Conservation (phyloP, 1,139 yeast genomes). For the Candida pseudoviswanathii region DNA sequence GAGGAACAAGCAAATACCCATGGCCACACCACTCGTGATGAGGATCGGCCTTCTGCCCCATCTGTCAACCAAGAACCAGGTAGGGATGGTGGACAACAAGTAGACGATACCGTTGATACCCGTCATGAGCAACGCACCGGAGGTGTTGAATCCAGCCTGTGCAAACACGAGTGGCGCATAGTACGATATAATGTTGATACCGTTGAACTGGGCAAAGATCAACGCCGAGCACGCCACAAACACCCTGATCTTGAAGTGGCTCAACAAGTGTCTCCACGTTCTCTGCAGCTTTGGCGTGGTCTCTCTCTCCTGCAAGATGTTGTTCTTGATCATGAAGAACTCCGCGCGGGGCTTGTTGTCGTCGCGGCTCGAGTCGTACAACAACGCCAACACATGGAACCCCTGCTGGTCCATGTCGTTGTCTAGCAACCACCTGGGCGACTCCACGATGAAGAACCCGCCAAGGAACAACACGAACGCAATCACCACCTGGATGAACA, state of each 20-base stretch:
- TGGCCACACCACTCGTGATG: conserved; percentile 49
- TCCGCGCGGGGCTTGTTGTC: conserved; percentile 54
- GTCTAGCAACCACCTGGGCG: conserved; percentile 57
- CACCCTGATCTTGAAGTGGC: conserved; percentile 39
- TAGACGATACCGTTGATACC: conserved; percentile 55
- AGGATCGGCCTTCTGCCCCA: conserved; percentile 55
- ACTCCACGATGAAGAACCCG: conserved; percentile 56
- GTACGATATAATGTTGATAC: conserved; percentile 56
- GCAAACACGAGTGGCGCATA: conserved; percentile 59
- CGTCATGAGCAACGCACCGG: conserved; percentile 54
- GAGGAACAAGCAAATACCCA: conserved; percentile 46
- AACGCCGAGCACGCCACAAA: conserved; percentile 53
- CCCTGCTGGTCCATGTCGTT: conserved; percentile 54
- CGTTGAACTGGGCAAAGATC: conserved; percentile 58
- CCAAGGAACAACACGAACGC: conserved; percentile 50
- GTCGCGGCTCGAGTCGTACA: conserved; percentile 59
- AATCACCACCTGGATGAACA: conserved; percentile 49
- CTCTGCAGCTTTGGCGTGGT: conserved; percentile 44
- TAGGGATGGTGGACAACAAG: conserved; percentile 49
- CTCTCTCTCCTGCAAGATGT: conserved; percentile 57
- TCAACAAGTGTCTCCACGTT: conserved; percentile 48
- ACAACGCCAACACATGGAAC: conserved; percentile 75
- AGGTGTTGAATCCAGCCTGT: conserved; percentile 53
- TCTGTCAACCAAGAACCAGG: conserved; percentile 66
- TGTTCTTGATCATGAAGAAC: conserved; percentile 76